Conservation (phyloP, 371 early-diverging fungal species). For the Encephalitozoon hellem region DNA sequence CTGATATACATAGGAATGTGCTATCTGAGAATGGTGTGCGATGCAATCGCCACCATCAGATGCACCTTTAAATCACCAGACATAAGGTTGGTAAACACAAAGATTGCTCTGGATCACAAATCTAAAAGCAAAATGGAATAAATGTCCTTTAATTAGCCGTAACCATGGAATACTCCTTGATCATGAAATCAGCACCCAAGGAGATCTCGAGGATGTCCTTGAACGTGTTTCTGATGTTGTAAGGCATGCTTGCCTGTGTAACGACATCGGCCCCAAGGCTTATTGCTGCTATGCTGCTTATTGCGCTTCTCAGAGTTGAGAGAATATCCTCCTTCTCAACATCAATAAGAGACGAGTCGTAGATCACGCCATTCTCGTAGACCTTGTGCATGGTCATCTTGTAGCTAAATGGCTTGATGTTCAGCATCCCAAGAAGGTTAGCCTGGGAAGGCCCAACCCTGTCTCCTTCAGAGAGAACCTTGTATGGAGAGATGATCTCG, state of each 20-base stretch:
- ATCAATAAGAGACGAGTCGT: constrained; percentile 78
- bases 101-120: neutral
- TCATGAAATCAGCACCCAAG: constrained; percentile 74
- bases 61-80: neutral
- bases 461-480: constrained; percentile 74
- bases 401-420: constrained; percentile 99
- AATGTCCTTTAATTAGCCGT: constrained; percentile 7
- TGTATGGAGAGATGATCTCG: constrained; percentile 91
- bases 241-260: constrained; percentile 88
- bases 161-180: constrained; percentile 18
- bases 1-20: neutral
- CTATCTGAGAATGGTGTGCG: constrained; percentile 1
- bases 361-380: constrained; percentile 82
- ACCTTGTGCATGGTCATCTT: constrained; percentile 84
- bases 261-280: constrained; percentile 83
- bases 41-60: neutral
- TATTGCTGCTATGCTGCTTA: constrained; percentile 77
- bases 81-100: neutral
- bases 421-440: constrained; percentile 89
- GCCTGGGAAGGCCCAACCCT: constrained; percentile 98
- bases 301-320: constrained; percentile 68
- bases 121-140: neutral
- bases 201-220: constrained; percentile 63
- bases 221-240: constrained; percentile 62
- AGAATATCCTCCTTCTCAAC: constrained; percentile 75